phyloP scores from a whole-genome alignment of 1,284 basidiomycete genomes.

The Ceraceosorus guamensis region DNA sequence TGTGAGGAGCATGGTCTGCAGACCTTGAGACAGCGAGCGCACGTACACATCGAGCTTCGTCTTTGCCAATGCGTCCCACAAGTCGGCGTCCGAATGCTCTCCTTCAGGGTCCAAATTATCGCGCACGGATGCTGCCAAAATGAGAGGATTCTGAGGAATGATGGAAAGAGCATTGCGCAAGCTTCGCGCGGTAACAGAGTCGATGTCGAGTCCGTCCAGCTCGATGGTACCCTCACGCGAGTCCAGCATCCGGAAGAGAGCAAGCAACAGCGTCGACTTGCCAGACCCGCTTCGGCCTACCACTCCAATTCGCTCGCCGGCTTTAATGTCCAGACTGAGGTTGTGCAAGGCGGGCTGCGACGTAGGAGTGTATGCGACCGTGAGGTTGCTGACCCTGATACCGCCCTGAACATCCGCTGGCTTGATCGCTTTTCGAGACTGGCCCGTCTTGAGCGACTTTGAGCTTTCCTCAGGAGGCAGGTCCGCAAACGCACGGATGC shows the following conservation, averaged over 20 bases:
- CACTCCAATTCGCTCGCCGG: constrained; percentile 26
- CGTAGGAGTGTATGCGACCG: constrained; percentile 20
- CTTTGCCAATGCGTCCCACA: constrained; percentile 39
- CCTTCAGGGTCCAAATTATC: constrained; percentile 40
- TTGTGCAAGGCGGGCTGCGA: constrained; percentile 23
- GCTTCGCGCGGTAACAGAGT: constrained; percentile 1
- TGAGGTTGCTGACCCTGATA: constrained; percentile 20
- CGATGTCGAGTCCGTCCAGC: constrained; percentile 22
- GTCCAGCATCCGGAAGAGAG: constrained; percentile 32
- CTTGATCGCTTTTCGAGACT: not conserved
- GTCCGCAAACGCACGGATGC: constrained; percentile 40
- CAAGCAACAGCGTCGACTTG: constrained; percentile 32
- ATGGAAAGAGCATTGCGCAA: constrained; percentile 3
- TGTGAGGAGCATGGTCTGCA: constrained; percentile 15
- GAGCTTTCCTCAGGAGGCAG: constrained; percentile 24
- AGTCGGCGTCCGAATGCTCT: constrained; percentile 24
- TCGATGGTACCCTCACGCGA: constrained; percentile 21
- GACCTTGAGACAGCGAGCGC: constrained; percentile 20
- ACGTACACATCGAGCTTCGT: constrained; percentile 36
- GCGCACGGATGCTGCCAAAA: constrained; percentile 16
- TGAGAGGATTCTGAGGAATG: constrained; percentile 8
- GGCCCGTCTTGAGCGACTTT: not conserved
- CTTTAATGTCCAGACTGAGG: constrained; percentile 18
- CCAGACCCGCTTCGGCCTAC: constrained; percentile 28
- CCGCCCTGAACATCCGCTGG: constrained; percentile 7